These are phyloP conservation scores for Neonectria magnoliae DNA, from an alignment of 2,329 filamentous ascomycete genomes.

Conservation along the genomic window DNA sequence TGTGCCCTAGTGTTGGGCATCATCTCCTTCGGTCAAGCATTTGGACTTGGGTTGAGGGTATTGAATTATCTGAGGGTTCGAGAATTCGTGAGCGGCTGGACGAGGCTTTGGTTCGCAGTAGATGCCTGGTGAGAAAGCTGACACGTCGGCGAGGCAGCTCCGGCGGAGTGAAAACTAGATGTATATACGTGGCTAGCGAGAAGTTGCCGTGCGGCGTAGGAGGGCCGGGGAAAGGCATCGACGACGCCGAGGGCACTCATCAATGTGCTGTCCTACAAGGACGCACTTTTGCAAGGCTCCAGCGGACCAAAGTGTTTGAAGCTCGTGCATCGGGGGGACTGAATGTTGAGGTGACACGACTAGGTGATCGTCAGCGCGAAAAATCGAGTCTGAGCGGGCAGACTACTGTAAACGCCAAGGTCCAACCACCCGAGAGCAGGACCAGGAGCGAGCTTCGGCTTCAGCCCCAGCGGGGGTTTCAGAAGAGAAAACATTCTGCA, in stretches of 20 bases:
- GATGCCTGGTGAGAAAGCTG: constrained; percentile 4
- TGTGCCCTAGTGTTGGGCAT: neutral
- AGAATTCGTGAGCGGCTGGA: neutral
- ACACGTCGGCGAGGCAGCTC: constrained; percentile 11
- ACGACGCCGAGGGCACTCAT: neutral
- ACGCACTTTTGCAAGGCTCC: neutral
- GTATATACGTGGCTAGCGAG: constrained; percentile 19
- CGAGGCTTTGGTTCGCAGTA: constrained; percentile 10
- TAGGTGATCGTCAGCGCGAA: constrained; percentile 6
- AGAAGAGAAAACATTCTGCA: neutral
- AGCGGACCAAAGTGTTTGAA: neutral
- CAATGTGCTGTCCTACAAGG: neutral
- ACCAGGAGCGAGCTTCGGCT: constrained; percentile 19
- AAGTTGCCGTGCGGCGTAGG: neutral
- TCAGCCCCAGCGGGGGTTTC: constrained; percentile 28
- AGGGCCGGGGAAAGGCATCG: neutral
- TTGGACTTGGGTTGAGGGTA: neutral
- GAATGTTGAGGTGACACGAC: constrained; percentile 2
- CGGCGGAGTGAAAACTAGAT: constrained; percentile 7
- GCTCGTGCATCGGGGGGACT: constrained; percentile 10
- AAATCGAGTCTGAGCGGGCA: constrained; percentile 13
- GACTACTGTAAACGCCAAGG: constrained; percentile 21
- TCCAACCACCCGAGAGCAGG: constrained; percentile 28
- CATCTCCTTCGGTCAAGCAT: neutral
- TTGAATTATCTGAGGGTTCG: constrained; percentile 1